Base-by-base conservation (phyloP, 2,329 filamentous ascomycete genomes). In the Scytalidium sp. region DNA sequence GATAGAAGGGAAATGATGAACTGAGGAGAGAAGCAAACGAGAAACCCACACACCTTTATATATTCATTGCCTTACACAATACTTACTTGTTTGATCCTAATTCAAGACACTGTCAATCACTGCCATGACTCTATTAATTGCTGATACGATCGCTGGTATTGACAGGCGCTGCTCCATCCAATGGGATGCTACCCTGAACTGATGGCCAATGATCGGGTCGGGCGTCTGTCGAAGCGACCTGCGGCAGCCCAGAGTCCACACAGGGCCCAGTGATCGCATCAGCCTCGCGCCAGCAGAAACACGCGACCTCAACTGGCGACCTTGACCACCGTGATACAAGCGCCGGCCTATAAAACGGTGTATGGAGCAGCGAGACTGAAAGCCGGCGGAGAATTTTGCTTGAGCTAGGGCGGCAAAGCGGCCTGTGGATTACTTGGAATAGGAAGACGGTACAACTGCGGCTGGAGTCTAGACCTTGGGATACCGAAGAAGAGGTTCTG, bases 91-190 rank as follows among this genome's bases (percentile, higher is more conserved):
- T n/a, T 43, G 46, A 57, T 52, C 45, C 53, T 49, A 41, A 25
- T 25, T 41, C 40, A 17, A 53, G 36, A 44, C n/a, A 32, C 29
- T 50, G n/a, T 49, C 42, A 52, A 54, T 52, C 32, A 51, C 47
- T 46, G 13, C 32, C 41, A 48, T 57, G 57, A 60, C 53, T 64
- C 60, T 64, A 64, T 59, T 57, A 60, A 59, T 62, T 59, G 49
- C 57, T 63, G 63, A 64, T 59, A 64, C 63, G 60, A 45, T 45
- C 43, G 51, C 47, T 36, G 55, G 62, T 64, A 20, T 51, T 61
- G 55, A 53, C 56, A 61, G 47, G 45, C 63, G 63, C 63, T 64
- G 59, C 41, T 44, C 25, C 54, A 56, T 50, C 63, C 62, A 64
- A 65, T 65, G 22, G 50, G 56, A 59, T 32, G 27, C 13, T 36